These are phyloP conservation scores for Sanghuangporus sanghuang DNA, from an alignment of 1,284 basidiomycete genomes.

Conservation along the genomic window DNA sequence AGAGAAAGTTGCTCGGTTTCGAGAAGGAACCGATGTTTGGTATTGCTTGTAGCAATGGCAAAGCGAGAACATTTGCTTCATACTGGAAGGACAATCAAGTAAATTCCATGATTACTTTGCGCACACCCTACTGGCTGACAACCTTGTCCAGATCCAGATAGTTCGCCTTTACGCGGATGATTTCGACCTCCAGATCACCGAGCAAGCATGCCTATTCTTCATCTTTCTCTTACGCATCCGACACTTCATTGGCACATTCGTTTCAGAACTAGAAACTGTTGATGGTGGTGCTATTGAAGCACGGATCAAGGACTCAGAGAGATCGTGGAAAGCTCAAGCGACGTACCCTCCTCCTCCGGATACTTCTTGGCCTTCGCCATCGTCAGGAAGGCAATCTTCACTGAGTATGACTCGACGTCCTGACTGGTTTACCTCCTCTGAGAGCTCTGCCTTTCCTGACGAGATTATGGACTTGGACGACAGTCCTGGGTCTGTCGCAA, in stretches of 20 bases:
- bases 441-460: too few relatives aligned
- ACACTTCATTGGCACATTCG: neutral
- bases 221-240: constrained; percentile 1
- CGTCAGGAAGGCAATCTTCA: too few relatives aligned
- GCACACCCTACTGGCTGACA: neutral
- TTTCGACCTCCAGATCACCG: neutral
- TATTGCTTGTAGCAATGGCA: neutral
- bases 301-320: neutral
- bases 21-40: constrained; percentile 7
- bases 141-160: constrained; percentile 2
- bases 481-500: too few relatives aligned
- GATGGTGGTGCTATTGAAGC: neutral
- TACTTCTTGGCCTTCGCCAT: neutral
- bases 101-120: neutral
- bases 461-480: too few relatives aligned
- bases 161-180: constrained; percentile 1
- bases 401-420: too few relatives aligned
- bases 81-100: constrained; percentile 11
- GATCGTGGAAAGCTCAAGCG: constrained; percentile 6
- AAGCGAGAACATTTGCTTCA: neutral
- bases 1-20: neutral
- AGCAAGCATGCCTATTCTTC: constrained; percentile 8
- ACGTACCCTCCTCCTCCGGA: neutral
- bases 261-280: neutral
- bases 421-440: too few relatives aligned